Conservation (phyloP, 106 monocot genomes). For the Dioscorea zingiberensis region DNA sequence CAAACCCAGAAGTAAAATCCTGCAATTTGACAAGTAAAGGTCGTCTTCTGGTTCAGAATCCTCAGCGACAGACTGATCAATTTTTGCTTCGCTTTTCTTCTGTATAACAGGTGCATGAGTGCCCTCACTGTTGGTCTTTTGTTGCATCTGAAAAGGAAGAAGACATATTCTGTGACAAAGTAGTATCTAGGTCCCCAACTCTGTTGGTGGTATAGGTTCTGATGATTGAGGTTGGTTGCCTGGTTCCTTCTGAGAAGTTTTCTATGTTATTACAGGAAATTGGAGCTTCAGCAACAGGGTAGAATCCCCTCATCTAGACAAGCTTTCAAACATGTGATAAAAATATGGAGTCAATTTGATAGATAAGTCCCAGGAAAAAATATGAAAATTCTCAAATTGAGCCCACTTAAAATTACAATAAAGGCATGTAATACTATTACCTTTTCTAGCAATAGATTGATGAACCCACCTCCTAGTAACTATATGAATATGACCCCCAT, state of each 20-base stretch:
- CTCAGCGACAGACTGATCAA: slow-evolving; percentile 55
- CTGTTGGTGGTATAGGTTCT: slow-evolving; percentile 26
- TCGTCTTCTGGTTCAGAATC: slow-evolving; percentile 83
- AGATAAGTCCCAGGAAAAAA: not conserved
- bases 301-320: slow-evolving; percentile 70
- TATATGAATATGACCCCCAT: slow-evolving; percentile 90
- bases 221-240: slow-evolving; percentile 33
- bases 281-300: slow-evolving; percentile 50
- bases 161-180: slow-evolving; percentile 41
- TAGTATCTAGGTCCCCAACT: slow-evolving; percentile 34
- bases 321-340: slow-evolving; percentile 38
- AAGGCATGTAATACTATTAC: slow-evolving; percentile 17
- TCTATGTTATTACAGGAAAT: slow-evolving; percentile 30
- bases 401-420: not conserved
- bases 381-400: not conserved
- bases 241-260: slow-evolving; percentile 42
- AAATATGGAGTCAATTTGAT: not conserved
- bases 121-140: slow-evolving; percentile 13
- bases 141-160: slow-evolving; percentile 38
- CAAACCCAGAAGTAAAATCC: slow-evolving; percentile 73
- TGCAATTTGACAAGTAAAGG: slow-evolving; percentile 80
- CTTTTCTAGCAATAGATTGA: slow-evolving; percentile 68
- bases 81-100: slow-evolving; percentile 21
- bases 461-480: slow-evolving; percentile 79
- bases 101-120: slow-evolving; percentile 17